Conservation (phyloP, 169 alveolate species). For the Cystoisospora suis region DNA sequence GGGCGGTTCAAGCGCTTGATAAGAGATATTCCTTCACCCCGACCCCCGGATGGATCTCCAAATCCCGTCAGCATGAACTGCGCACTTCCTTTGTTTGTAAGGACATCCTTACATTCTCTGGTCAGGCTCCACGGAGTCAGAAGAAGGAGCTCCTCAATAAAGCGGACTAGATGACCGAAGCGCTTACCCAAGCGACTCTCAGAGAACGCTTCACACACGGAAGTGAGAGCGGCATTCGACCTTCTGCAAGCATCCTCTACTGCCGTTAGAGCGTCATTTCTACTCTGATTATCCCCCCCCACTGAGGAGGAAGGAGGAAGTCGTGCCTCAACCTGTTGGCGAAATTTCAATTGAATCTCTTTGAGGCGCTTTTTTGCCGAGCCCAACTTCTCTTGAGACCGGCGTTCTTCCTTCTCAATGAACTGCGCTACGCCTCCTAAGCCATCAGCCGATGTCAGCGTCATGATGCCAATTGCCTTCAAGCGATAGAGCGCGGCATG, state of each 20-base stretch:
- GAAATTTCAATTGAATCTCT: background rate
- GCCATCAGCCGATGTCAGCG: conserved; percentile 73
- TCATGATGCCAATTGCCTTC: conserved; percentile 76
- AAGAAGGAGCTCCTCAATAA: conserved; percentile 82
- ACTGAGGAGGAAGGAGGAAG: background rate
- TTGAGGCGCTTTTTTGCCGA: conserved; percentile 2
- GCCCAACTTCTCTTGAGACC: conserved; percentile 24
- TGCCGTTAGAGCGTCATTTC: background rate
- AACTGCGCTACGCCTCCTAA: conserved; percentile 47
- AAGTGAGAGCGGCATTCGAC: conserved; percentile 5
- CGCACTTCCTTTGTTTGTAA: conserved; percentile 79
- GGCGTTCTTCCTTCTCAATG: conserved; percentile 53
- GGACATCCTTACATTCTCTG: conserved; percentile 80
- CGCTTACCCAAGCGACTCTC: conserved; percentile 38
- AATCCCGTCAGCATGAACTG: conserved; percentile 82
- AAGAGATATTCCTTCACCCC: conserved; percentile 86
- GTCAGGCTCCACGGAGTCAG: conserved; percentile 87
- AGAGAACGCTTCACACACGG: background rate
- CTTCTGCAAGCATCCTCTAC: background rate
- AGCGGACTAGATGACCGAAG: conserved; percentile 66
- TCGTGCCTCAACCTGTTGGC: background rate
- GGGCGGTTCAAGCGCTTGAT: conserved; percentile 55
- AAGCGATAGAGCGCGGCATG: conserved; percentile 78
- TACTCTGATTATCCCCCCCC: background rate
- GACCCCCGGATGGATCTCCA: conserved; percentile 88